Percentiles rank a stretch among this genome's conserved stretches.
These are phyloP conservation scores for Sambucus nigra DNA, from an alignment of 129 eudicot genomes.

Conservation along the genomic window DNA sequence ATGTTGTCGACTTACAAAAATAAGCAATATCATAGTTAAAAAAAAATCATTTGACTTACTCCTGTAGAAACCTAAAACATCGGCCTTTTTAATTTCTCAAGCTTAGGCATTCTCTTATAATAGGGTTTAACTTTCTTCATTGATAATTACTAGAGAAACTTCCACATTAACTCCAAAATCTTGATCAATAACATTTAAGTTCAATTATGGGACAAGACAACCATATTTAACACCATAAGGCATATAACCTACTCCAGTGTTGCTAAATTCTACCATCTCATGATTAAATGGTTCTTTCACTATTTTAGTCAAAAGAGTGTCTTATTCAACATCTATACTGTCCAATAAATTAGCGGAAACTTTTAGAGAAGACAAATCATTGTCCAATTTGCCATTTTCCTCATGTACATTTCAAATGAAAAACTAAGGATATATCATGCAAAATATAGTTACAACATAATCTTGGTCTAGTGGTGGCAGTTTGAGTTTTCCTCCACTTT, in stretches of 20 bases:
- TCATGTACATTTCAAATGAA: conserved; percentile 26
- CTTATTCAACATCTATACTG: conserved; percentile 14
- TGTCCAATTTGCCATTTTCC: conserved; percentile 14
- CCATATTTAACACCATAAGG: conserved; percentile 2
- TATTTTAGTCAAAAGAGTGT: conserved; percentile 15
- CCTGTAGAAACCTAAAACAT: conserved; percentile 22
- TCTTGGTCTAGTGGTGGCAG: neutral
- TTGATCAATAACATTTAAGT: conserved; percentile 11
- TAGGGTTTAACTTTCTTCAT: conserved; percentile 13
- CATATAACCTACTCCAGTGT: conserved; percentile 7
- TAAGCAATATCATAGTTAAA: conserved; percentile 60
- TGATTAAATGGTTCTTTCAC: conserved; percentile 16
- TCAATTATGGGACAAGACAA: conserved; percentile 11
- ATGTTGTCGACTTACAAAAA: conserved; percentile 54
- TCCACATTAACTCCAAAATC: conserved; percentile 6
- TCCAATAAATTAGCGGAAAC: conserved; percentile 11
- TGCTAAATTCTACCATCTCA: conserved; percentile 14
- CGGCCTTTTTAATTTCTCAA: conserved; percentile 17
- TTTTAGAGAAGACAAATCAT: conserved; percentile 23
- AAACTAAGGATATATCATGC: conserved; percentile 1
- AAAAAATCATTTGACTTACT: conserved; percentile 43
- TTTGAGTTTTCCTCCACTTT: conserved; percentile 25
- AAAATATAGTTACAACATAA: neutral
- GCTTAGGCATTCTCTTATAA: conserved; percentile 17
- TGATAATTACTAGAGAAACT: conserved; percentile 19